These are phyloP conservation scores for Gnomoniopsis sp. DNA, from an alignment of 2,329 filamentous ascomycete species.

Conservation along the genomic window DNA sequence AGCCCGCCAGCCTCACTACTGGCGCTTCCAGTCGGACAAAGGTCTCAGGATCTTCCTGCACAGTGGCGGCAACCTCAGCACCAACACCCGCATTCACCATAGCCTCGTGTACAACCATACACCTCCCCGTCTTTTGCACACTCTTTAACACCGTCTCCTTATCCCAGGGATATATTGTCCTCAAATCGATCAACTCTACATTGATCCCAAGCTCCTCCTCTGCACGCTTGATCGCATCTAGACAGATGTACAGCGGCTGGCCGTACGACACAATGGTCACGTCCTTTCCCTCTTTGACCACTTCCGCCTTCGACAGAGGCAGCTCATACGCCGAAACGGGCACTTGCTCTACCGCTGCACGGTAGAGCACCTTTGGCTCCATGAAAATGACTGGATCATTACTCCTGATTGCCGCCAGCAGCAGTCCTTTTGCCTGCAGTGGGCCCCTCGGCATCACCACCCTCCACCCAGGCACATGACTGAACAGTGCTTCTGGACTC, in stretches of 20 bases:
- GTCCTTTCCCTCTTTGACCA: slow-evolving; percentile 75
- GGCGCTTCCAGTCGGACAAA: slow-evolving; percentile 84
- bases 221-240: slow-evolving; percentile 70
- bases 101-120: slow-evolving; percentile 86
- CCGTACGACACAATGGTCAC: slow-evolving; percentile 86
- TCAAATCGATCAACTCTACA: slow-evolving; percentile 81
- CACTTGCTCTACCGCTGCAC: slow-evolving; percentile 88
- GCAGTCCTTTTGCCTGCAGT: slow-evolving; percentile 80
- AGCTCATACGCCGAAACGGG: slow-evolving; percentile 78
- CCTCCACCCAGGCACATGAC: slow-evolving; percentile 78
- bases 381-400: slow-evolving; percentile 90
- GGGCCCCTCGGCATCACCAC: slow-evolving; percentile 86
- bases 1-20: slow-evolving; percentile 81
- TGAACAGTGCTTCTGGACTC: slow-evolving; percentile 83
- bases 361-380: slow-evolving; percentile 91
- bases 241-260: slow-evolving; percentile 82
- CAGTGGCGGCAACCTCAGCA: slow-evolving; percentile 82
- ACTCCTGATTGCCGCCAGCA: slow-evolving; percentile 72
- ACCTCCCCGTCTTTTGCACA: slow-evolving; percentile 81
- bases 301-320: slow-evolving; percentile 79
- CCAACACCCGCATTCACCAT: slow-evolving; percentile 89
- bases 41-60: slow-evolving; percentile 73
- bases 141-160: slow-evolving; percentile 75
- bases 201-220: slow-evolving; percentile 73
- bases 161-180: slow-evolving; percentile 92